Conservation (phyloP, 371 early-diverging fungal species). For the Lichtheimia ramosa region DNA sequence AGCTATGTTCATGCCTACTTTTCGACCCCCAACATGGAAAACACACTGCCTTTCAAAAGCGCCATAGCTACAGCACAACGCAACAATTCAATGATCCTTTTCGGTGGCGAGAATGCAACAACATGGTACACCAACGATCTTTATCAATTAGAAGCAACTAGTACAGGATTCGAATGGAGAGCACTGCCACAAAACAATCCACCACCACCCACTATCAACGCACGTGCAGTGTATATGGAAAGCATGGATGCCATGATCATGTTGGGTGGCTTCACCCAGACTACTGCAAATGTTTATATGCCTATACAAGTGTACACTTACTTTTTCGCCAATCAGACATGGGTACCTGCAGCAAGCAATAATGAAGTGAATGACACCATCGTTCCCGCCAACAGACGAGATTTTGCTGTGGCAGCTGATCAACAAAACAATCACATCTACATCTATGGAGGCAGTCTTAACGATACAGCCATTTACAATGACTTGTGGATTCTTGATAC, state of each 20-base stretch:
- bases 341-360: constrained; percentile 12
- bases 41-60: constrained; percentile 24
- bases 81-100: constrained; percentile 27
- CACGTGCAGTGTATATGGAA: constrained; percentile 17
- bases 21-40: constrained; percentile 15
- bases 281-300: background rate
- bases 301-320: constrained; percentile 22
- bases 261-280: constrained; percentile 16
- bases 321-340: constrained; percentile 12
- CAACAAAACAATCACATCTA: constrained; percentile 14
- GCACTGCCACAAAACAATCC: constrained; percentile 21
- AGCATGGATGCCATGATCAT: constrained; percentile 11
- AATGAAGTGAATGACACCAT: constrained; percentile 5
- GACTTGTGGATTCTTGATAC: constrained; percentile 32
- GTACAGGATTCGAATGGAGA: constrained; percentile 18
- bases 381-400: constrained; percentile 22
- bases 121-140: constrained; percentile 19
- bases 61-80: constrained; percentile 26
- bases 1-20: constrained; percentile 19
- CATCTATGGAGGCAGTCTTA: constrained; percentile 34
- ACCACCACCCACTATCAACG: constrained; percentile 15
- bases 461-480: constrained; percentile 7
- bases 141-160: constrained; percentile 22
- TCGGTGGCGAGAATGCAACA: constrained; percentile 32
- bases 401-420: constrained; percentile 25